Evolutionary conservation across 2,329 filamentous ascomycete species (phyloP).

Genomic region (Nigrospora oryzae): DNA sequence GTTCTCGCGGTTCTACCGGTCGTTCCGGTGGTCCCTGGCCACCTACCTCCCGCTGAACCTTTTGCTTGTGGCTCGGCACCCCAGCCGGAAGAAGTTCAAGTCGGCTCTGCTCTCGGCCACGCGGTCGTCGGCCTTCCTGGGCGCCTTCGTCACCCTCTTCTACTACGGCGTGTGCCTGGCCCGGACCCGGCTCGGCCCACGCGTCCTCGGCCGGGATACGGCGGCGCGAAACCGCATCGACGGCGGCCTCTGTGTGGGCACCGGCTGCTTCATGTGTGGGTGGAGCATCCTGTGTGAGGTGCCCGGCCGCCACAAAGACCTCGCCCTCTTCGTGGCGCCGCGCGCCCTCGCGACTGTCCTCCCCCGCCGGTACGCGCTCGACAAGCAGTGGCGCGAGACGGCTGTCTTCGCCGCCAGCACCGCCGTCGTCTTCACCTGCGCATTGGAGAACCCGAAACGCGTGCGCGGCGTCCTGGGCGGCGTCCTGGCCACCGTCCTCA

Average conservation of each 20-base stretch:
- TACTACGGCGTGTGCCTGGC: slow-evolving; percentile 80
- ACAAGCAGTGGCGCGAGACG: slow-evolving; percentile 61
- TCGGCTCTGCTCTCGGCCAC: slow-evolving; percentile 50
- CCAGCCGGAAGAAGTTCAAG: slow-evolving; percentile 32
- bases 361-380: slow-evolving; percentile 55
- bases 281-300: slow-evolving; percentile 74
- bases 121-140: slow-evolving; percentile 70
- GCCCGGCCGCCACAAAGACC: slow-evolving; percentile 57
- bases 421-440: slow-evolving; percentile 61
- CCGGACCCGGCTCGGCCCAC: slow-evolving; percentile 66
- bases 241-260: slow-evolving; percentile 58
- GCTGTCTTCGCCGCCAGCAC: slow-evolving; percentile 58
- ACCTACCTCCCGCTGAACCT: slow-evolving; percentile 73
- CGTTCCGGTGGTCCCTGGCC: slow-evolving; percentile 65
- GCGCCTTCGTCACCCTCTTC: slow-evolving; percentile 68
- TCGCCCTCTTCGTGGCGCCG: slow-evolving; percentile 74
- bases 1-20: slow-evolving; percentile 54
- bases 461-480: slow-evolving; percentile 63
- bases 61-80: slow-evolving; percentile 47
- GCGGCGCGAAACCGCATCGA: slow-evolving; percentile 44
- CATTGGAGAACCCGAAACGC: slow-evolving; percentile 50
- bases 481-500: slow-evolving; percentile 44
- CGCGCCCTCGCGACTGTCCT: slow-evolving; percentile 67
- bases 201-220: slow-evolving; percentile 47
- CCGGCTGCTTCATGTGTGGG: slow-evolving; percentile 68